Conservation (phyloP, 805 yeast species). For the Wickerhamomyces alni region DNA sequence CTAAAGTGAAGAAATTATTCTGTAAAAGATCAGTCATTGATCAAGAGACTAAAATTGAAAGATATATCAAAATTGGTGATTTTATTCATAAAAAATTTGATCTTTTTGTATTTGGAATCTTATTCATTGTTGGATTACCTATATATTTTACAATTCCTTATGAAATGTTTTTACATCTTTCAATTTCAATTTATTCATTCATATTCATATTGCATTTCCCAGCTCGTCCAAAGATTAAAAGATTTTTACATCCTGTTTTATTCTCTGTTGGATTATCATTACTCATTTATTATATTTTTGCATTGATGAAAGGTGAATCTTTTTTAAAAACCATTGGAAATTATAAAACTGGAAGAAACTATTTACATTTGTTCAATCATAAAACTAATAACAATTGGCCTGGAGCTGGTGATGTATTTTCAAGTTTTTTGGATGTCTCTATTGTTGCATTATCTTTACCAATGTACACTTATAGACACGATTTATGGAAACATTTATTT, state of each 20-base stretch:
- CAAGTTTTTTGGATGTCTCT: constrained; percentile 68
- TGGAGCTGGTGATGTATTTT: constrained; percentile 75
- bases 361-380: constrained; percentile 49
- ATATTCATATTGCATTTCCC: constrained; percentile 36
- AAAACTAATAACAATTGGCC: constrained; percentile 39
- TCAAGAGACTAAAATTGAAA: constrained; percentile 11
- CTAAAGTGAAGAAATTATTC: constrained; percentile 11
- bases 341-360: constrained; percentile 67
- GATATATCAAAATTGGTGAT: constrained; percentile 26
- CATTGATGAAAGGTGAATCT: constrained; percentile 42
- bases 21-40: constrained; percentile 16
- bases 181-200: constrained; percentile 53
- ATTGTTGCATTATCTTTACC: constrained; percentile 74
- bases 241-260: constrained; percentile 64
- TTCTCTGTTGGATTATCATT: constrained; percentile 60
- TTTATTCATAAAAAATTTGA: constrained; percentile 44
- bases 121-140: constrained; percentile 53
- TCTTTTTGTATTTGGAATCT: constrained; percentile 40
- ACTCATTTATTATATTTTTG: constrained; percentile 54
- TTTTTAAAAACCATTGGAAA: constrained; percentile 45
- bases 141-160: constrained; percentile 53
- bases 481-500: constrained; percentile 52
- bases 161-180: constrained; percentile 56
- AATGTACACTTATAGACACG: constrained; percentile 67
- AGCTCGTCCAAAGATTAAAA: constrained; percentile 39